Base-by-base conservation (phyloP, 2,329 filamentous ascomycete species). In the Talaromyces sp. region DNA sequence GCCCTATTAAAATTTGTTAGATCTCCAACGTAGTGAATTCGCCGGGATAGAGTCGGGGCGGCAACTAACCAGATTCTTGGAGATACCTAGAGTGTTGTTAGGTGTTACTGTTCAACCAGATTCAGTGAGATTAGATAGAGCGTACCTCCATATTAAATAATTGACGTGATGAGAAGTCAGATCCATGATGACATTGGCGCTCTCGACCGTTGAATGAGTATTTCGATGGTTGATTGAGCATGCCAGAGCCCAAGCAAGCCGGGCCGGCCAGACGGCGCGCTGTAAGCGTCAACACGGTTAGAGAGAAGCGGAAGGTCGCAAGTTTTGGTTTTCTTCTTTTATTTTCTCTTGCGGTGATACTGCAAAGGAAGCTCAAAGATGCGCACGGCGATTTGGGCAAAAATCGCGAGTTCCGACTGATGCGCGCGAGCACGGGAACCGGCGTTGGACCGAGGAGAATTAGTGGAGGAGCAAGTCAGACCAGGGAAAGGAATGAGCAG, bases 141-240 rank as follows among this genome's bases (percentile, higher is more conserved):
- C 80, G 61, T 82, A 88, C 81, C 85, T 85, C 82, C 85, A 87
- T 74, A 89, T 86, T 71, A 88, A 78, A 76, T 88, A 88, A 77
- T 88, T 89, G 72, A 89, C 81, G 73, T 88, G 85, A 78, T 88
- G 79, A 69, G 75, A 78, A 65, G 76, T 78, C 60, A 78, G 74
- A 69, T 76, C 73, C 76, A 78, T 78, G 72, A 73, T 76, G 73
- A 76, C 74, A 77, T 77, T 70, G 73, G 73, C 5, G 49, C 19
- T 53, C 15, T 72, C 71, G 73, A 67, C 69, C 65, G 60, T 65
- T 58, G 64, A 55, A 44, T 53, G 36, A 44, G 58, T 61, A 65
- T 36, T 55, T 59, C 62, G 59, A 62, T 62, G 63, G 65, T 65
- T 65, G 69, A 70, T 72, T 70, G 70, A 71, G 71, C 67, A 63